Percentiles rank a stretch among this genome's conserved stretches.
These are phyloP conservation scores for Eucalyptus tenuipes DNA, from an alignment of 345 rosid species.

Conservation along the genomic window DNA sequence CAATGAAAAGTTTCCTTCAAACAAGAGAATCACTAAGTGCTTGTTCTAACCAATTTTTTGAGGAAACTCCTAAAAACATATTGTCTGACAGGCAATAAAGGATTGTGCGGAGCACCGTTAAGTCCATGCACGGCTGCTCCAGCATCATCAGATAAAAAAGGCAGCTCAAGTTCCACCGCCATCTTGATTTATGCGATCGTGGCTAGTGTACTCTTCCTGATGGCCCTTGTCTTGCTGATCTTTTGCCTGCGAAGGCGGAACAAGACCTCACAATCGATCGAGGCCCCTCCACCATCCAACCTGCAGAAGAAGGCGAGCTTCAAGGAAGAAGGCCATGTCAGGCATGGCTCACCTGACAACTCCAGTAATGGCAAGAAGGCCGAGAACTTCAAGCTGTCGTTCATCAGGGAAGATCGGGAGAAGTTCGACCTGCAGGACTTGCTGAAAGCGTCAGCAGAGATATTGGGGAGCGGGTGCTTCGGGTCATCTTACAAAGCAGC, in stretches of 20 bases:
- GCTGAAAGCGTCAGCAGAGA: slow-evolving; percentile 83
- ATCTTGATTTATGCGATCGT: slow-evolving; percentile 4
- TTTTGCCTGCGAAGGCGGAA: not conserved
- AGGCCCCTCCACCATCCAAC: slow-evolving; percentile 33
- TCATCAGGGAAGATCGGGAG: slow-evolving; percentile 57
- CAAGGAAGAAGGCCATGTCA: not conserved
- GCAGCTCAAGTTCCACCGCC: not conserved
- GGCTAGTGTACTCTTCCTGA: slow-evolving; percentile 2
- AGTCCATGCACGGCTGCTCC: not conserved
- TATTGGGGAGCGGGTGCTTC: slow-evolving; percentile 77
- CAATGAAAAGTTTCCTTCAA: not conserved
- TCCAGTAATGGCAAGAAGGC: slow-evolving; percentile 3
- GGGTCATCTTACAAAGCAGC: slow-evolving; percentile 78
- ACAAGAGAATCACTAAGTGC: not conserved
- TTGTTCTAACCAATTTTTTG: not conserved
- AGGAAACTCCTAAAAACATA: not conserved
- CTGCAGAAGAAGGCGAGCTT: slow-evolving; percentile 23
- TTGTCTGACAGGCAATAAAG: slow-evolving; percentile 45
- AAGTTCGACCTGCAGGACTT: slow-evolving; percentile 68
- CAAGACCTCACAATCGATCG: slow-evolving; percentile 4
- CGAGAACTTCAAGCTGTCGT: slow-evolving; percentile 30
- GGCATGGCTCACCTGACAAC: slow-evolving; percentile 7
- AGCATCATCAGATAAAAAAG: not conserved
- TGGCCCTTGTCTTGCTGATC: slow-evolving; percentile 1
- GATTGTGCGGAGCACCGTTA: slow-evolving; percentile 58